A percentile compares a stretch with the other conserved stretches of the same genome.
phyloP scores from a whole-genome alignment of 306 rosid species.

The Ceratonia siliqua region DNA sequence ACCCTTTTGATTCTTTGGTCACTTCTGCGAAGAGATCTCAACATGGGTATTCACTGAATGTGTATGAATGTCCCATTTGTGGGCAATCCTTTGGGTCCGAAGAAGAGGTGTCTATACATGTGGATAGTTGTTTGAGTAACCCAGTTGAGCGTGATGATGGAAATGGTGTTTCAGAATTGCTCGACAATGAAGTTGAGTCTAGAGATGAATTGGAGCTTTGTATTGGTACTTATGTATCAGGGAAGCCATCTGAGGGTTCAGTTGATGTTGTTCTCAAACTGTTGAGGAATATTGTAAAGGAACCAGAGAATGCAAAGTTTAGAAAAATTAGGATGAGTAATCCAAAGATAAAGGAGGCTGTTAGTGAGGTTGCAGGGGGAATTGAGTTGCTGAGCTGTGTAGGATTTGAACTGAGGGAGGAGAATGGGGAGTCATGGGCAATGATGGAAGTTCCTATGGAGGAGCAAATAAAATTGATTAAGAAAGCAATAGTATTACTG shows the following conservation, averaged over 20 bases:
- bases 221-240: slow-evolving; percentile 62
- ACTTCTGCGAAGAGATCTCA: slow-evolving; percentile 72
- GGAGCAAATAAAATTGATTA: slow-evolving; percentile 48
- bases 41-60: slow-evolving; percentile 61
- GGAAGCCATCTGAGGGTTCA: slow-evolving; percentile 65
- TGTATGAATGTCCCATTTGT: slow-evolving; percentile 84
- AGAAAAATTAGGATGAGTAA: slow-evolving; percentile 82
- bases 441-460: slow-evolving; percentile 66
- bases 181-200: slow-evolving; percentile 29
- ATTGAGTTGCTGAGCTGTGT: slow-evolving; percentile 72
- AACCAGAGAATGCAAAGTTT: slow-evolving; percentile 82
- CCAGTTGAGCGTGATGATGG: slow-evolving; percentile 19
- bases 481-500: slow-evolving; percentile 50
- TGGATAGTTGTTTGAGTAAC: slow-evolving; percentile 56
- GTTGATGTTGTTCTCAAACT: slow-evolving; percentile 69
- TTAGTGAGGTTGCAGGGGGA: slow-evolving; percentile 75
- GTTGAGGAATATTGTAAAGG: slow-evolving; percentile 70
- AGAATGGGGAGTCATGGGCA: slow-evolving; percentile 91
- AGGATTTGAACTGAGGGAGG: slow-evolving; percentile 72
- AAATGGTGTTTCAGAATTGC: slow-evolving; percentile 29
- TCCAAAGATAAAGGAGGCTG: slow-evolving; percentile 79
- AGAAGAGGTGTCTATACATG: slow-evolving; percentile 79
- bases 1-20: slow-evolving; percentile 81
- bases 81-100: slow-evolving; percentile 64
- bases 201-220: slow-evolving; percentile 55